phyloP scores from a whole-genome alignment of 331 rosid species.

The Quercus phellos region DNA sequence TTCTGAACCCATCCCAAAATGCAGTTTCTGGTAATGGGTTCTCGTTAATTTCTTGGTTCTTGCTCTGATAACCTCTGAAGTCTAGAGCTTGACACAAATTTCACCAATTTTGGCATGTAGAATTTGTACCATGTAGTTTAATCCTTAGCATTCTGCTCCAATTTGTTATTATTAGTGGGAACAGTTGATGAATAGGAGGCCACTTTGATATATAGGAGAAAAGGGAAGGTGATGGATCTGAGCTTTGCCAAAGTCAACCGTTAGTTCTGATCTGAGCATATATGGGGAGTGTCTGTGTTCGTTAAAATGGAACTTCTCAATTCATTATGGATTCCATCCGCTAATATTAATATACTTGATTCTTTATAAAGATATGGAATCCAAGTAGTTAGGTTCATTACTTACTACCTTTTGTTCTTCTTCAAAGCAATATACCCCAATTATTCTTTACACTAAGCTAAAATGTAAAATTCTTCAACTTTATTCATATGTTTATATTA shows the following conservation, averaged over 20 bases:
- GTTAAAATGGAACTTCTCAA: conserved; percentile 19
- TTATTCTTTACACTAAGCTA: conserved; percentile 27
- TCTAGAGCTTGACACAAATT: conserved; percentile 22
- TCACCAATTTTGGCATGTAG: conserved; percentile 23
- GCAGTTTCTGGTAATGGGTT: conserved; percentile 51
- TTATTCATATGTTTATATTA: conserved; percentile 45
- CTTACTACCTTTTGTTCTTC: conserved; percentile 36
- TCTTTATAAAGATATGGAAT: conserved; percentile 35
- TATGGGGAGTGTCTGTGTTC: conserved; percentile 28
- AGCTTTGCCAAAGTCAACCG: conserved; percentile 29
- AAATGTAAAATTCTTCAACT: conserved; percentile 56
- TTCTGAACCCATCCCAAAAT: conserved; percentile 36
- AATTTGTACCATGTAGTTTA: conserved; percentile 37
- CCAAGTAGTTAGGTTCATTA: conserved; percentile 25
- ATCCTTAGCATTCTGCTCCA: conserved; percentile 28
- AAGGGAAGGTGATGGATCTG: conserved; percentile 41
- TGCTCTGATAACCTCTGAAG: conserved; percentile 24
- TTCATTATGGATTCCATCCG: conserved; percentile 24
- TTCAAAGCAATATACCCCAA: conserved; percentile 17
- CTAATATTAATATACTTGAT: conserved; percentile 14
- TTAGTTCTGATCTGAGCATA: conserved; percentile 36
- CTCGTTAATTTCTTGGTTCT: conserved; percentile 44
- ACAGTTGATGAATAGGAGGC: conserved; percentile 31
- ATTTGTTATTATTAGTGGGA: conserved; percentile 18
- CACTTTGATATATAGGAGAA: conserved; percentile 9